phyloP scores from a whole-genome alignment of 805 yeast species.

The Hanseniaspora valbyensis region DNA sequence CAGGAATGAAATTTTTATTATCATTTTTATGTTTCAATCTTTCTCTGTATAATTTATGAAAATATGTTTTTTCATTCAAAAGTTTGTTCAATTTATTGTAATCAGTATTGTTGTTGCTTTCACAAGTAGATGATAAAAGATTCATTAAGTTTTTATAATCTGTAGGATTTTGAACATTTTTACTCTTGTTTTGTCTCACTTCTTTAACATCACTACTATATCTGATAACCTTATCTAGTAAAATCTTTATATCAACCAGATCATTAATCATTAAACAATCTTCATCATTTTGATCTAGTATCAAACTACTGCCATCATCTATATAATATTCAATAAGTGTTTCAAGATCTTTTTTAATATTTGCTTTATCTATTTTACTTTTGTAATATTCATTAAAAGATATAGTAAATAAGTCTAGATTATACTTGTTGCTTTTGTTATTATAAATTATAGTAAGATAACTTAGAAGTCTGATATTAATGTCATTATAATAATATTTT shows the following conservation, averaged over 20 bases:
- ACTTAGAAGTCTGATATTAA: not conserved
- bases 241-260: slow-evolving; percentile 1
- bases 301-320: not conserved
- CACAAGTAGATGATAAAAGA: not conserved
- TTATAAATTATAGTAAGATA: not conserved
- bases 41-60: slow-evolving; percentile 24
- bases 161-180: slow-evolving; percentile 22
- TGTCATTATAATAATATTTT: not conserved
- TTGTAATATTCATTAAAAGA: slow-evolving; percentile 5
- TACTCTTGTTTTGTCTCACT: too few relatives aligned
- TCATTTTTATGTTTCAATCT: slow-evolving; percentile 18
- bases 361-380: not conserved
- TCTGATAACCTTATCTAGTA: slow-evolving; percentile 3
- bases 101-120: not conserved
- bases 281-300: not conserved
- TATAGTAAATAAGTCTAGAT: not conserved
- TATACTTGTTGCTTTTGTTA: not conserved
- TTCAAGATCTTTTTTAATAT: not conserved
- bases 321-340: not conserved
- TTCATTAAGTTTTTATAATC: not conserved
- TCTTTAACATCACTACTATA: slow-evolving; percentile 15
- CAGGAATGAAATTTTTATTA: slow-evolving; percentile 19
- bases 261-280: not conserved
- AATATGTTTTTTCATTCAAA: slow-evolving; percentile 22
- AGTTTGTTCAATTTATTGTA: slow-evolving; percentile 17